Percentiles rank a stretch among this genome's conserved stretches.
Evolutionary conservation across 805 yeast species (phyloP).

Genomic region (Schizosaccharomyces osmophilus): DNA sequence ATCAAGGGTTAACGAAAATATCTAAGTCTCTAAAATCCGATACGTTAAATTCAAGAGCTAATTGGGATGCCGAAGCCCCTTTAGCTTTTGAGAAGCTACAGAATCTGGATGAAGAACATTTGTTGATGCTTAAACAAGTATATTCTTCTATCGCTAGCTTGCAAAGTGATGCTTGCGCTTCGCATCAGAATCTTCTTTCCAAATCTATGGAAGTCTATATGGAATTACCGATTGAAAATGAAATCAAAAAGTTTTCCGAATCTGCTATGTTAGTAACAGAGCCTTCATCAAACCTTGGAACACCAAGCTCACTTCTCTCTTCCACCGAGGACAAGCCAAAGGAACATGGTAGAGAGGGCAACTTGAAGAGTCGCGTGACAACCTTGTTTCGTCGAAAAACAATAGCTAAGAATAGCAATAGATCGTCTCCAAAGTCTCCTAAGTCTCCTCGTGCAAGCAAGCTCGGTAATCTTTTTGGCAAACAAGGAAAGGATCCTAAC

Average conservation of each 20-base stretch:
- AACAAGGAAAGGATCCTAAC: neutral
- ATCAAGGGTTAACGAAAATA: too few relatives aligned
- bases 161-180: neutral
- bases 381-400: neutral
- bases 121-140: slow-evolving; percentile 9
- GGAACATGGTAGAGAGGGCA: neutral
- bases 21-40: neutral
- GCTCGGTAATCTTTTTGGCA: neutral
- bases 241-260: neutral
- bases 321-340: neutral
- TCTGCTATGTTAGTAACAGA: neutral
- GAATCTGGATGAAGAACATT: slow-evolving; percentile 38
- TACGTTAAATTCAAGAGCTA: neutral
- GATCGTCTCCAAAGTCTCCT: neutral
- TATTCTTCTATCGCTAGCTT: neutral
- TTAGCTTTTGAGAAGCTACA: slow-evolving; percentile 53
- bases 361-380: neutral
- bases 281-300: neutral
- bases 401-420: neutral
- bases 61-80: slow-evolving; percentile 61
- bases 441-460: neutral
- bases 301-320: neutral
- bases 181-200: neutral
- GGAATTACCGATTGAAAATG: neutral
- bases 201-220: neutral